phyloP scores from a whole-genome alignment of 169 alveolate genomes.

The Theileria orientalis region DNA sequence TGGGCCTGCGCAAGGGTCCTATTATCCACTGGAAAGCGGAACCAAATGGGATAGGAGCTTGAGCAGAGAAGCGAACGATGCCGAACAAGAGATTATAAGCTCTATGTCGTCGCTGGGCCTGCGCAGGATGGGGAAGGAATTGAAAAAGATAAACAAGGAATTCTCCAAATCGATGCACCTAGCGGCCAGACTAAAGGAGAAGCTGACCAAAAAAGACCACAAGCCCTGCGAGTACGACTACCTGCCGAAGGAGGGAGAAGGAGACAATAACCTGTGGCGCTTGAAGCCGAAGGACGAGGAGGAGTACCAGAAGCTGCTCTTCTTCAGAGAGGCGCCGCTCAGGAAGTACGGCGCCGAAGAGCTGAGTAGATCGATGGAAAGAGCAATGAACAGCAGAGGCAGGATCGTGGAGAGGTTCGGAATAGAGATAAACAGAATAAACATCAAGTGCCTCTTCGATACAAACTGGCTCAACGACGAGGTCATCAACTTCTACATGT shows the following conservation, averaged over 20 bases:
- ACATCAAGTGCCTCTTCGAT: constrained; percentile 71
- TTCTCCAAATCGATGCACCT: background rate
- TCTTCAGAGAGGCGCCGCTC: constrained; percentile 9
- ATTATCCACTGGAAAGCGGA: no score
- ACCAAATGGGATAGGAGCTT: no score
- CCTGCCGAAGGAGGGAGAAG: constrained; percentile 33
- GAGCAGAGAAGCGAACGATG: background rate
- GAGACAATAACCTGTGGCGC: constrained; percentile 48
- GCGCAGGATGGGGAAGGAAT: background rate
- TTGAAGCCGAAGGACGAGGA: background rate
- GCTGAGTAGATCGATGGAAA: background rate
- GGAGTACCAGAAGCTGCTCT: constrained; percentile 10
- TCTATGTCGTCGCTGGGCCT: background rate
- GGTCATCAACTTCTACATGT: constrained; percentile 82
- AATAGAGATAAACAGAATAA: constrained; percentile 34
- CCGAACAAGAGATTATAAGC: background rate
- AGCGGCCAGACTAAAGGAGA: constrained; percentile 1
- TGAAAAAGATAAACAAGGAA: constrained; percentile 7
- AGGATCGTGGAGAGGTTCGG: constrained; percentile 48
- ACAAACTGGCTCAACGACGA: constrained; percentile 87
- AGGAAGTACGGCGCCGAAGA: background rate
- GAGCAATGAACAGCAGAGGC: background rate
- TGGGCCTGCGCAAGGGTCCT: no score
- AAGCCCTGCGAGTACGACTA: constrained; percentile 3
- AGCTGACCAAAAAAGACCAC: background rate